Evolutionary conservation across 2,329 filamentous ascomycete genomes (phyloP).

Genomic region (Penicillium psychrosexuale): DNA sequence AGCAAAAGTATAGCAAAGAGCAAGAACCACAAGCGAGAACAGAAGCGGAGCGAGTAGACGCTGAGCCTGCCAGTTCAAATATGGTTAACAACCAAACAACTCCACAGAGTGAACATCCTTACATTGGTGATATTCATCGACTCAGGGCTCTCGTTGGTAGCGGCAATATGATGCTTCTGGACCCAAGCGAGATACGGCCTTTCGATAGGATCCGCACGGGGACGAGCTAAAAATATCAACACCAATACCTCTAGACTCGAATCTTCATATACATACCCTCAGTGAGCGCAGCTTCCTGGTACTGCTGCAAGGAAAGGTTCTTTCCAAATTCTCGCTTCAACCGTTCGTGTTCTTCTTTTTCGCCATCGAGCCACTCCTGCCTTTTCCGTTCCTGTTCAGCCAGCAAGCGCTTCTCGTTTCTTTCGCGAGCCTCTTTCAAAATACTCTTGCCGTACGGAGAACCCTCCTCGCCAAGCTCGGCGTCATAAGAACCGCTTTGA

Average conservation of each 20-base stretch:
- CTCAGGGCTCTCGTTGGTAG: slow-evolving; percentile 35
- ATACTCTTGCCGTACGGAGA: slow-evolving; percentile 45
- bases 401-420: slow-evolving; percentile 40
- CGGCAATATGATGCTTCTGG: slow-evolving; percentile 42
- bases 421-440: slow-evolving; percentile 38
- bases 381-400: slow-evolving; percentile 49
- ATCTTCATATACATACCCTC: slow-evolving; percentile 29
- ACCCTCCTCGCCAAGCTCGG: slow-evolving; percentile 40
- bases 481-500: slow-evolving; percentile 45
- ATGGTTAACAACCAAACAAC: not conserved
- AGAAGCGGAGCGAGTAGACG: slow-evolving; percentile 49
- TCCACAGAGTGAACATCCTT: slow-evolving; percentile 5
- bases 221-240: slow-evolving; percentile 29
- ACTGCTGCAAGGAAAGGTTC: slow-evolving; percentile 38
- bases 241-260: not conserved
- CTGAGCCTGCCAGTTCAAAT: slow-evolving; percentile 29
- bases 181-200: slow-evolving; percentile 44
- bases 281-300: slow-evolving; percentile 33
- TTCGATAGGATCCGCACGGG: slow-evolving; percentile 40
- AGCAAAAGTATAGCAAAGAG: slow-evolving; percentile 45
- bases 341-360: slow-evolving; percentile 42
- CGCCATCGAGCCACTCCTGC: slow-evolving; percentile 52
- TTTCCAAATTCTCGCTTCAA: slow-evolving; percentile 31
- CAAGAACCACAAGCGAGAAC: slow-evolving; percentile 38
- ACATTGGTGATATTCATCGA: slow-evolving; percentile 38